Percentiles rank a stretch among this genome's conserved stretches.
Conservation (phyloP, 192 early-diverging fungal genomes). For the Mortierella claussenii region DNA sequence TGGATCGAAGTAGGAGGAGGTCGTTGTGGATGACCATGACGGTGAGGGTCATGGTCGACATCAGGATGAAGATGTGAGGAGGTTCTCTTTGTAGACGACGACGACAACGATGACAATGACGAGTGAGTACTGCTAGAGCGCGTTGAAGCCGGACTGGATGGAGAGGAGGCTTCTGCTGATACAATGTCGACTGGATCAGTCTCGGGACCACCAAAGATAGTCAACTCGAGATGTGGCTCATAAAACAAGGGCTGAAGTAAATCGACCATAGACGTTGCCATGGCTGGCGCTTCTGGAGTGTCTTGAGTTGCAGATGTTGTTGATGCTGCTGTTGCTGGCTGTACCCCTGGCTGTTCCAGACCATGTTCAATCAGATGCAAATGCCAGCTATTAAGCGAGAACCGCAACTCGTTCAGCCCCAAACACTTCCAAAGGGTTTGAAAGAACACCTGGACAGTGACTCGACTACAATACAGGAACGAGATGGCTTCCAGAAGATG, state of each 20-base stretch:
- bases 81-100: background rate
- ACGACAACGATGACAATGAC: no score
- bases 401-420: slow-evolving; percentile 6
- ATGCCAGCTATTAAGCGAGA: slow-evolving; percentile 21
- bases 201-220: slow-evolving; percentile 19
- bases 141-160: no score
- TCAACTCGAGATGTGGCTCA: slow-evolving; percentile 22
- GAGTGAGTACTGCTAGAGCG: no score
- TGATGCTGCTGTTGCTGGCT: no score
- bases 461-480: slow-evolving; percentile 27
- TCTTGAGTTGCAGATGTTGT: background rate
- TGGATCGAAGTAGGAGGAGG: background rate
- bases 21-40: background rate
- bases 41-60: background rate
- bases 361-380: slow-evolving; percentile 14
- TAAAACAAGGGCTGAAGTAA: slow-evolving; percentile 4
- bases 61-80: no score
- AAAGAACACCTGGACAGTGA: slow-evolving; percentile 24
- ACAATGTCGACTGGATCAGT: background rate
- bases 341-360: no score
- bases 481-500: slow-evolving; percentile 7
- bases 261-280: no score
- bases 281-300: background rate
- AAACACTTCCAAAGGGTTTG: slow-evolving; percentile 23
- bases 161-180: no score